Conservation (phyloP, 148 eudicot genomes). For the Vaccinium myrtillus region DNA sequence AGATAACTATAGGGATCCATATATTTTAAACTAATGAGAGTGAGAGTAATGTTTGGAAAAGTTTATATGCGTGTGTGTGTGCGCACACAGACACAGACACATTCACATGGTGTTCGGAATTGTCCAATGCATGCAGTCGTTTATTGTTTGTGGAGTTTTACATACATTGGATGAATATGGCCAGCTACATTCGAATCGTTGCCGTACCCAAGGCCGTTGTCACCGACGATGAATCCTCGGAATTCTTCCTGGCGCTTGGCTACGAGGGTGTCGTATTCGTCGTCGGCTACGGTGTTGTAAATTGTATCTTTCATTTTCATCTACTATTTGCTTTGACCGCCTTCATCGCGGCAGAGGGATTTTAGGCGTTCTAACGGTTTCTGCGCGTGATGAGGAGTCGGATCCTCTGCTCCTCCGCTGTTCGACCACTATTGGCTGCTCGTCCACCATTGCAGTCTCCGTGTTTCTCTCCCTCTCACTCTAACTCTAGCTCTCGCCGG, state of each 20-base stretch:
- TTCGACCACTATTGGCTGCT: conserved; percentile 37
- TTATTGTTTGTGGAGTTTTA: too few species aligned
- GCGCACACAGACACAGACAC: too few species aligned
- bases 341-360: conserved; percentile 43
- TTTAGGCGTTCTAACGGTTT: conserved; percentile 74
- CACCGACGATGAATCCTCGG: conserved; percentile 66
- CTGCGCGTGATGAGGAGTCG: conserved; percentile 37
- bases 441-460: conserved; percentile 39
- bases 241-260: conserved; percentile 65
- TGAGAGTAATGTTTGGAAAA: too few species aligned
- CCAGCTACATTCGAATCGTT: conserved; percentile 30
- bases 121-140: too few species aligned
- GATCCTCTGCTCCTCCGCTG: conserved; percentile 44
- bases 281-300: conserved; percentile 83
- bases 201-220: conserved; percentile 58
- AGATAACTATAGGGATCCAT: too few species aligned
- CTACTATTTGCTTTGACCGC: conserved; percentile 28
- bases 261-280: conserved; percentile 74
- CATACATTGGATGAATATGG: too few species aligned
- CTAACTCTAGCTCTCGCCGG: background rate
- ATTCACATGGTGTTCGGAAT: too few species aligned
- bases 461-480: conserved; percentile 12
- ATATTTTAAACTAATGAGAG: too few species aligned
- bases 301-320: conserved; percentile 72
- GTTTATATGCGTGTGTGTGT: too few species aligned